Evolutionary conservation across 2,329 filamentous ascomycete species (phyloP).

Genomic region (Apiospora hydei): DNA sequence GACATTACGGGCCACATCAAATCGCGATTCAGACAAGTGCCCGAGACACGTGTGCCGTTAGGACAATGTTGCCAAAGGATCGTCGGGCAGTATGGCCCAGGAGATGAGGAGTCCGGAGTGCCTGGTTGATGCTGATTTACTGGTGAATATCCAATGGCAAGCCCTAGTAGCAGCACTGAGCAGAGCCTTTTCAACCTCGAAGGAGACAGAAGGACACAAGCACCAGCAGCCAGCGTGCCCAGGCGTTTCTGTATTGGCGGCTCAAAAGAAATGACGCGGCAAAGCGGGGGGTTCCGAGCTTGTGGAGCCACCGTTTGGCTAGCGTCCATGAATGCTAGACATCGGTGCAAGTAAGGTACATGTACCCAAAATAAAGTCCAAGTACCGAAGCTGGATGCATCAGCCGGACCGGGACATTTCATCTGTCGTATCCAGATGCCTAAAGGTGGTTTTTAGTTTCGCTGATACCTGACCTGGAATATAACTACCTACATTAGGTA

Average conservation of each 20-base stretch:
- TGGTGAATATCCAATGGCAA: background rate
- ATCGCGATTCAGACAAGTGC: slow-evolving; percentile 15
- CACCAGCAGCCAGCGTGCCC: background rate
- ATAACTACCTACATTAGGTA: no score
- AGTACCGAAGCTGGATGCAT: background rate
- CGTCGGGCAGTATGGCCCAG: background rate
- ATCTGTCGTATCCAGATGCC: background rate
- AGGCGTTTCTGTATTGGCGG: background rate
- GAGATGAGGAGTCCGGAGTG: background rate
- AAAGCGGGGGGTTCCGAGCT: slow-evolving; percentile 1
- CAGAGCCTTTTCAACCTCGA: no score
- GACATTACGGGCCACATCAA: background rate
- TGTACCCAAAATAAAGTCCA: background rate
- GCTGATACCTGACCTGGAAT: background rate
- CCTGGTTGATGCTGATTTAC: background rate
- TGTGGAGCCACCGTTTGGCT: background rate
- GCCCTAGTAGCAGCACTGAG: no score
- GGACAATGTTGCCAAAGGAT: background rate
- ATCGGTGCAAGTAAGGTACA: background rate
- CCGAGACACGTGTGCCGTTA: background rate
- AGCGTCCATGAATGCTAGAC: background rate
- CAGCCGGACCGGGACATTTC: background rate
- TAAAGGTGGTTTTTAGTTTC: background rate
- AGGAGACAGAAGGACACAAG: background rate
- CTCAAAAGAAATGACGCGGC: slow-evolving; percentile 7